Evolutionary conservation across 495 filamentous ascomycete genomes (phyloP).

Genomic region (Trichoderma reesei): DNA sequence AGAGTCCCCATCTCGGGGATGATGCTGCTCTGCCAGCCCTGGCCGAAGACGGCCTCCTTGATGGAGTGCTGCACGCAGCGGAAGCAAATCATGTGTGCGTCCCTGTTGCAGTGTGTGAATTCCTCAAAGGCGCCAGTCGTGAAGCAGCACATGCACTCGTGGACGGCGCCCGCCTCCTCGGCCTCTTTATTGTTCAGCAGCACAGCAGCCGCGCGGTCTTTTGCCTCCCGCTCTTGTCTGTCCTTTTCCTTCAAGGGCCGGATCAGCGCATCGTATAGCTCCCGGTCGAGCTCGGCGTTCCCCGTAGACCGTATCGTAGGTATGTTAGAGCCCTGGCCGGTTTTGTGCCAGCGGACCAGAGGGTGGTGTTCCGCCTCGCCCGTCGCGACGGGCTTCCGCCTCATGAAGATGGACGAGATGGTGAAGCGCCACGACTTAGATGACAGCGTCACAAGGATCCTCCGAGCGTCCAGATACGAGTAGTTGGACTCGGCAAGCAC

Average conservation of each 20-base stretch:
- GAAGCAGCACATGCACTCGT: constrained; percentile 91
- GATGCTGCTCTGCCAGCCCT: constrained; percentile 79
- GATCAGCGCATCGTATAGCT: constrained; percentile 62
- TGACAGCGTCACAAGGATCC: constrained; percentile 62
- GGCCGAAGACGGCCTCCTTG: constrained; percentile 81
- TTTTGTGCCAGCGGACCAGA: constrained; percentile 53
- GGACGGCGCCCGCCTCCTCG: constrained; percentile 53
- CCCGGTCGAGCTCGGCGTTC: constrained; percentile 66
- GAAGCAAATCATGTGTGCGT: constrained; percentile 78
- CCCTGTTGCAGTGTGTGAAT: constrained; percentile 60
- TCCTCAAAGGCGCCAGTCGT: constrained; percentile 69
- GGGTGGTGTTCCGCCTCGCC: constrained; percentile 44
- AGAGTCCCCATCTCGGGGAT: constrained; percentile 59
- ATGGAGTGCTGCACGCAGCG: constrained; percentile 69
- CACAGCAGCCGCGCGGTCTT: constrained; percentile 55
- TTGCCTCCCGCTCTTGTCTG: constrained; percentile 46
- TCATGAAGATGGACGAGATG: constrained; percentile 61
- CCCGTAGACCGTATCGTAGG: constrained; percentile 63
- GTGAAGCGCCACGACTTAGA: constrained; percentile 80
- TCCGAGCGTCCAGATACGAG: constrained; percentile 69
- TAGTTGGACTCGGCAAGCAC: constrained; percentile 88
- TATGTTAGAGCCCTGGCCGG: constrained; percentile 33
- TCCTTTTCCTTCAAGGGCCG: constrained; percentile 47
- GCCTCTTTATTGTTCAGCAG: constrained; percentile 69
- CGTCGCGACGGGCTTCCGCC: constrained; percentile 53